Percentiles rank a stretch among this genome's conserved stretches.
phyloP scores from a whole-genome alignment of 495 filamentous ascomycete genomes.

The Penicillium arizonense region DNA sequence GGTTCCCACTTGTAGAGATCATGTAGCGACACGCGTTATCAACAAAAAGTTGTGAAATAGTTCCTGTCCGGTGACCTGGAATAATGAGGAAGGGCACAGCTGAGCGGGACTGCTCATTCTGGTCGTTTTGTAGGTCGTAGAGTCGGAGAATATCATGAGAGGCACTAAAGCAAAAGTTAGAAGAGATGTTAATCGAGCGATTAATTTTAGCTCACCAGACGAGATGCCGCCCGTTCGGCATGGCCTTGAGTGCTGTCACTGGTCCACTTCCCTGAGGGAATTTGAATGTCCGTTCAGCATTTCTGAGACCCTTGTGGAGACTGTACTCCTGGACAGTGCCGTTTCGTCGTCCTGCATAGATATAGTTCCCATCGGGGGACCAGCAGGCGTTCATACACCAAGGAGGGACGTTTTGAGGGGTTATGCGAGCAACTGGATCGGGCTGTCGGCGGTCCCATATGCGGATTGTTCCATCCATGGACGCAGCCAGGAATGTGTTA shows the following conservation, averaged over 20 bases:
- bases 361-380: slow-evolving; percentile 92
- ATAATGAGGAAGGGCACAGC: slow-evolving; percentile 92
- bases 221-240: slow-evolving; percentile 92
- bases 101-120: slow-evolving; percentile 63
- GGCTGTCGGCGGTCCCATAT: slow-evolving; percentile 86
- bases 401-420: slow-evolving; percentile 72
- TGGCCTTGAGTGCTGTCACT: slow-evolving; percentile 80
- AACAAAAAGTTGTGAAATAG: slow-evolving; percentile 78
- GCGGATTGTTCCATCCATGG: slow-evolving; percentile 82
- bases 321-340: slow-evolving; percentile 93
- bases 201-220: slow-evolving; percentile 63
- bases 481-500: slow-evolving; percentile 80
- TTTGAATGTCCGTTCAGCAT: slow-evolving; percentile 78
- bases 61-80: slow-evolving; percentile 88
- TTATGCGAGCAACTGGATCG: slow-evolving; percentile 75
- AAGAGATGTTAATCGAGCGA: not conserved
- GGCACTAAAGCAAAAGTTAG: slow-evolving; percentile 52
- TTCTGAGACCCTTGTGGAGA: slow-evolving; percentile 76
- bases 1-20: slow-evolving; percentile 84
- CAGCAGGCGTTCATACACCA: slow-evolving; percentile 99
- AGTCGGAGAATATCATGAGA: slow-evolving; percentile 92
- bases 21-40: slow-evolving; percentile 89
- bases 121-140: slow-evolving; percentile 77
- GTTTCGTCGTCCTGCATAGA: slow-evolving; percentile 91
- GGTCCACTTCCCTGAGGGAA: slow-evolving; percentile 87